A percentile compares a stretch with the other conserved stretches of the same genome.
Conservation (phyloP, 257 asterid genomes). For the Solanum piurae region DNA sequence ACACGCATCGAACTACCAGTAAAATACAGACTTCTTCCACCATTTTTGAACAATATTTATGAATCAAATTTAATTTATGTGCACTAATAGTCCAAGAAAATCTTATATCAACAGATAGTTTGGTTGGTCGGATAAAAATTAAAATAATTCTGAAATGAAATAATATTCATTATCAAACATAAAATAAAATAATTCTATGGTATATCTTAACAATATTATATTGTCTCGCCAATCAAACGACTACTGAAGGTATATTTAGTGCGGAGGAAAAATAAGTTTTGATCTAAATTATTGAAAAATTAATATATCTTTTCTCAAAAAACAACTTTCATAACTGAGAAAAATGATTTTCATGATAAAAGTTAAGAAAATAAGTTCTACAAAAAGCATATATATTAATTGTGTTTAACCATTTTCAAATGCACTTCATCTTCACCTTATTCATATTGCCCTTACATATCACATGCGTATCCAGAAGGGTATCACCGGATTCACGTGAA, state of each 20-base stretch:
- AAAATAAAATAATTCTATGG: not conserved
- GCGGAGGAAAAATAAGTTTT: not conserved
- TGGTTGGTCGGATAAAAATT: not conserved
- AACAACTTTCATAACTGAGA: not conserved
- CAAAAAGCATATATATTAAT: not conserved
- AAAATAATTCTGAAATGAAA: accelerated
- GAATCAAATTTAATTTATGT: not conserved
- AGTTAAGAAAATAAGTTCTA: not conserved
- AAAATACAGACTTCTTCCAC: not conserved
- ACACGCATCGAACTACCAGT: not conserved
- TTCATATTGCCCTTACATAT: not conserved
- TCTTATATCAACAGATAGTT: not conserved
- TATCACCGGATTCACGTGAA: accelerated
- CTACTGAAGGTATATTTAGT: accelerated
- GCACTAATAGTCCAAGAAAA: not conserved
- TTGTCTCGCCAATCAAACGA: not conserved
- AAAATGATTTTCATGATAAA: not conserved
- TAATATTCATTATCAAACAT: accelerated
- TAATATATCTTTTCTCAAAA: not conserved
- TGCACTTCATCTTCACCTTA: not conserved
- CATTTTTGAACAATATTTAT: not conserved
- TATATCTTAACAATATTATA: accelerated
- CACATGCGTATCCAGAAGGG: too few species aligned
- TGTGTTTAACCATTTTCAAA: not conserved
- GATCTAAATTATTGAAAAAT: not conserved